Conservation (phyloP, 2,329 filamentous ascomycete genomes). For the Penicillium sp. region DNA sequence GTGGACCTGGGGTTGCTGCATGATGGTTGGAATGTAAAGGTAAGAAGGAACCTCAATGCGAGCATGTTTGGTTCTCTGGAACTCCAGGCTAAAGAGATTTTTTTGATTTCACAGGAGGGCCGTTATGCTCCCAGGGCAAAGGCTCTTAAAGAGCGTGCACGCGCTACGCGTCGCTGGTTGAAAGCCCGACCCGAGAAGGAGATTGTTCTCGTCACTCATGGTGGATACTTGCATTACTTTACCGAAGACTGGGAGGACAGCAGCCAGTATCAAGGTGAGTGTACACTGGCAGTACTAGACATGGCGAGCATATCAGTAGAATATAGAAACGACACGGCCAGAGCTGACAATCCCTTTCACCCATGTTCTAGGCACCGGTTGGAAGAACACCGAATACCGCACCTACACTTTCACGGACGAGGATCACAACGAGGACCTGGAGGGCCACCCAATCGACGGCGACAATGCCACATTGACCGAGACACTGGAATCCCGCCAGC, state of each 20-base stretch:
- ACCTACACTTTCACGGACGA: slow-evolving; percentile 59
- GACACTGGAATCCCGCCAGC: slow-evolving; percentile 37
- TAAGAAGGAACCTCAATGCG: no score
- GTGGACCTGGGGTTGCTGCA: slow-evolving; percentile 61
- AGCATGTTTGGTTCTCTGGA: slow-evolving; percentile 6
- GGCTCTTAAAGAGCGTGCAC: slow-evolving; percentile 57
- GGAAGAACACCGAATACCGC: slow-evolving; percentile 67
- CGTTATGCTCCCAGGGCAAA: slow-evolving; percentile 42
- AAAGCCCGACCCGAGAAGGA: slow-evolving; percentile 53
- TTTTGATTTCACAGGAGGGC: slow-evolving; percentile 23
- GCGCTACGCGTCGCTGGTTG: slow-evolving; percentile 56
- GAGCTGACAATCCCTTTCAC: neutral
- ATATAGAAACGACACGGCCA: neutral
- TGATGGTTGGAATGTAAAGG: slow-evolving; percentile 68
- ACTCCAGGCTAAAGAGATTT: neutral
- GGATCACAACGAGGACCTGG: slow-evolving; percentile 44
- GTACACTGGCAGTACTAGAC: neutral
- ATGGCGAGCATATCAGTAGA: neutral
- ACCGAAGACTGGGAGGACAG: slow-evolving; percentile 71
- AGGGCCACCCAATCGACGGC: slow-evolving; percentile 29
- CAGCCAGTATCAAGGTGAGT: slow-evolving; percentile 42
- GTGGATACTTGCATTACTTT: slow-evolving; percentile 76
- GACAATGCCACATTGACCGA: slow-evolving; percentile 40
- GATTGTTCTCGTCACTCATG: slow-evolving; percentile 73
- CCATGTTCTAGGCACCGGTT: slow-evolving; percentile 56